Conservation (phyloP, 2,329 filamentous ascomycete genomes). For the Aureobasidium leucospermi region DNA sequence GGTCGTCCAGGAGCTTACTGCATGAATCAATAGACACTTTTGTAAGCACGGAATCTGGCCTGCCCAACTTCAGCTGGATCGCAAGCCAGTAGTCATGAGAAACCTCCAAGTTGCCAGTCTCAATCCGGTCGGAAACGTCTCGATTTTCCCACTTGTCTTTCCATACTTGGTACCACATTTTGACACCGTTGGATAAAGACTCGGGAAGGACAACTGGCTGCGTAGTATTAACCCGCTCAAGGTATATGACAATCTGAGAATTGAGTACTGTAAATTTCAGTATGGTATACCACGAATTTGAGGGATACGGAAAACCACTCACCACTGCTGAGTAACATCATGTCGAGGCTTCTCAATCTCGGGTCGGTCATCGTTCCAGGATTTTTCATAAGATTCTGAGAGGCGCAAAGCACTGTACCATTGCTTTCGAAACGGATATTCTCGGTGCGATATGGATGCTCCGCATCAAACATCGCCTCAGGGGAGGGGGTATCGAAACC, state of each 20-base stretch:
- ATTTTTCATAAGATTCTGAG: not conserved
- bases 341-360: not conserved
- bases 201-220: not conserved
- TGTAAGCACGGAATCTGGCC: not conserved
- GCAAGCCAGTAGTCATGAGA: not conserved
- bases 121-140: not conserved
- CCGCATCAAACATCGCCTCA: conserved; percentile 11
- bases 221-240: not conserved
- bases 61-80: not conserved
- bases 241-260: not conserved
- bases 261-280: not conserved
- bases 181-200: not conserved
- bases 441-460: conserved; percentile 7
- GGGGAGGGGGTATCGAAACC: conserved; percentile 14
- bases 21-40: not conserved
- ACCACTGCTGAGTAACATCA: not conserved
- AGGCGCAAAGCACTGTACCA: not conserved
- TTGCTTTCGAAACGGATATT: not conserved
- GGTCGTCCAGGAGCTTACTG: not conserved
- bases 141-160: not conserved
- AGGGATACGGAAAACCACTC: not conserved
- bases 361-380: not conserved
- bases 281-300: not conserved
- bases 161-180: not conserved
- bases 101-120: not conserved